Evolutionary conservation across 441 rosid genomes (phyloP), one percentile per base, ranked within the genome.

Genomic region (Gossypium davidsonii): DNA sequence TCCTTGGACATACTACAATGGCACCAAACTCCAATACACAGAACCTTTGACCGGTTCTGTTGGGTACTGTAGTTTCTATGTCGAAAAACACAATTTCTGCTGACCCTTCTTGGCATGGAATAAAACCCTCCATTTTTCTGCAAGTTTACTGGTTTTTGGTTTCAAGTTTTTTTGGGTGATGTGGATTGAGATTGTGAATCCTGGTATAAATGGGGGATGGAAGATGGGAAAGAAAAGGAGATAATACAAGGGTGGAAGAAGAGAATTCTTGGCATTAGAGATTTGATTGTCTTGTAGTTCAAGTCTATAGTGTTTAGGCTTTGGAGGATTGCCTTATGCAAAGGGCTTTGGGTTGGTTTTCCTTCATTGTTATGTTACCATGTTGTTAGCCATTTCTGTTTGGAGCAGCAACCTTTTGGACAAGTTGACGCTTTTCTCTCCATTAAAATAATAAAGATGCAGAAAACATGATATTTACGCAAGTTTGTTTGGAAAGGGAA

Each of bases 1-100:
- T 90, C 57, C 75, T 71, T 0, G 97, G 93, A 67, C 99, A 95
- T 53, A 95, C 91, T 2, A 90, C 77, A n/a, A 95, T 89, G 66
- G 99, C 97, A 4, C 99, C 99, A 3, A 95, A 95, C 82, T 95
- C 99, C 77, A 95, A 77, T 18, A 95, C 84, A 70, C 80, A 70
- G 80, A 93, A 91, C 49, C 89, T 75, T 25, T 87, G 92, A 18
- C 92, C 92, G 1, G 77, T 11, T 76, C 75, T 83, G 68, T 78
- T 89, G 14, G 99, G 98, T 1, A 95, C 96, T 3, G 84, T 95
- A 4, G 99, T 95, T 80, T 95, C 98, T 39, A 95, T 58, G 88
- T 95, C 99, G 21, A 94, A 92, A 75, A 94, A 92, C 57, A 88
- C 93, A 2, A 95, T 88, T 77, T 88, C 90, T 51, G 59, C 59